Evolutionary conservation across 352 stramenopile genomes (phyloP), one percentile per base, ranked within the genome.

Genomic region (Pythium grandisporangium): DNA sequence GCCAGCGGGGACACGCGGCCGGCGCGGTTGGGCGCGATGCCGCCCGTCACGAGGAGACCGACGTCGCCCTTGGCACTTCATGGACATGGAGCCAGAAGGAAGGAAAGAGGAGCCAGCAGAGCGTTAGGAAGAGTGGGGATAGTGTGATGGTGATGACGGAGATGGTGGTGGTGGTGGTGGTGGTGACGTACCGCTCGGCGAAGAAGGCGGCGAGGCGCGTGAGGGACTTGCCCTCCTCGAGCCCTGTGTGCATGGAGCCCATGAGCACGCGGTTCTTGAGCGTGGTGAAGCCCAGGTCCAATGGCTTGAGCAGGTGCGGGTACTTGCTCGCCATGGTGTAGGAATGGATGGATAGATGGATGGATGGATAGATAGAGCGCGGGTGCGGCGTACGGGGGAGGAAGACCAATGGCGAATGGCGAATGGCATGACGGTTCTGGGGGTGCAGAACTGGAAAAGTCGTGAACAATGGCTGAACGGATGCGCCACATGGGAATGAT

Each of bases 121-220:
- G n/a, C n/a, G n/a, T n/a, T n/a, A n/a, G n/a, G n/a, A n/a, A n/a
- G n/a, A n/a, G n/a, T n/a, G n/a, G n/a, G n/a, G n/a, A n/a, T n/a
- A n/a, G n/a, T n/a, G n/a, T n/a, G n/a, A n/a, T n/a, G n/a, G n/a
- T n/a, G n/a, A n/a, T n/a, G n/a, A n/a, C n/a, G n/a, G n/a, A n/a
- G n/a, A n/a, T n/a, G n/a, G n/a, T n/a, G n/a, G n/a, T n/a, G n/a
- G n/a, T n/a, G n/a, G n/a, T n/a, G n/a, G n/a, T n/a, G n/a, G n/a
- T n/a, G n/a, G n/a, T 11, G 37, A 44, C 37, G 11, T 30, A 80
- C 67, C 95, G 75, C 58, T 96, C 84, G 21, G 81, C 83, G 64
- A 98, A 98, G 63, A 97, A 99, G 30, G 75, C 70, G 5, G 89
- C 95, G 63, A 99, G 95, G 14, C 66, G 63, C 29, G 64, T 70